Percentiles rank a stretch among this genome's conserved stretches.
These are phyloP conservation scores for Zoysia japonica DNA, from an alignment of 176 grass and related monocot species.

Conservation along the genomic window DNA sequence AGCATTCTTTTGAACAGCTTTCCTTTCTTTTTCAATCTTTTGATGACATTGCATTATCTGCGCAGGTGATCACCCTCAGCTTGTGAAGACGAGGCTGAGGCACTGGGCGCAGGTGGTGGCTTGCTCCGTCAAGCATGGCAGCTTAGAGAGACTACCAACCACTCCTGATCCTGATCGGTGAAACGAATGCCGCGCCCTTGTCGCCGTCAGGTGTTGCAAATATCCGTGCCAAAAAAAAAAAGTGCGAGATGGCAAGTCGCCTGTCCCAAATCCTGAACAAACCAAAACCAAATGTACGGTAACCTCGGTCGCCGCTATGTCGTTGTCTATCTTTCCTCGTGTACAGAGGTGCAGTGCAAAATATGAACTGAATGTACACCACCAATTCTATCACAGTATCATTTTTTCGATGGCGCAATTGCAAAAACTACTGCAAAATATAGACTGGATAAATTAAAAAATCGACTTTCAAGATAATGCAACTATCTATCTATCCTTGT, in stretches of 20 bases:
- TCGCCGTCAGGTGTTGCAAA: background rate
- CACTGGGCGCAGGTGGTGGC: constrained; percentile 53
- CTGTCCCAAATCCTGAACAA: background rate
- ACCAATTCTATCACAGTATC: background rate
- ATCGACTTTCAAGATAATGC: background rate
- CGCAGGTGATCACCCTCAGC: constrained; percentile 44
- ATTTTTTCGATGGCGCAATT: background rate
- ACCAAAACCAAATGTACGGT: constrained; percentile 11
- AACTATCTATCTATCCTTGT: background rate
- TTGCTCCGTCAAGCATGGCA: constrained; percentile 38
- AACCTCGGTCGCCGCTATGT: background rate
- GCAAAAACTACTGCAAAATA: background rate
- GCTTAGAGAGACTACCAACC: background rate
- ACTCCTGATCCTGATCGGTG: background rate
- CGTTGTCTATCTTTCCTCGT: constrained; percentile 15
- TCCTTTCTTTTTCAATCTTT: background rate
- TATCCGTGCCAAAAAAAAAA: background rate
- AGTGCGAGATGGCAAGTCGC: background rate
- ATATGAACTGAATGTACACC: constrained; percentile 10
- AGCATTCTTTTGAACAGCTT: background rate
- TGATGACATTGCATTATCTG: background rate
- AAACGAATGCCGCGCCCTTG: background rate
- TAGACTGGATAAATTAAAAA: background rate
- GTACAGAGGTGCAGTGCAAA: constrained; percentile 4
- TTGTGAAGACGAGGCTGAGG: constrained; percentile 45